A percentile compares a stretch with the other conserved stretches of the same genome.
phyloP scores from a whole-genome alignment of 2,329 filamentous ascomycete species.

The Beauveria medogensis region DNA sequence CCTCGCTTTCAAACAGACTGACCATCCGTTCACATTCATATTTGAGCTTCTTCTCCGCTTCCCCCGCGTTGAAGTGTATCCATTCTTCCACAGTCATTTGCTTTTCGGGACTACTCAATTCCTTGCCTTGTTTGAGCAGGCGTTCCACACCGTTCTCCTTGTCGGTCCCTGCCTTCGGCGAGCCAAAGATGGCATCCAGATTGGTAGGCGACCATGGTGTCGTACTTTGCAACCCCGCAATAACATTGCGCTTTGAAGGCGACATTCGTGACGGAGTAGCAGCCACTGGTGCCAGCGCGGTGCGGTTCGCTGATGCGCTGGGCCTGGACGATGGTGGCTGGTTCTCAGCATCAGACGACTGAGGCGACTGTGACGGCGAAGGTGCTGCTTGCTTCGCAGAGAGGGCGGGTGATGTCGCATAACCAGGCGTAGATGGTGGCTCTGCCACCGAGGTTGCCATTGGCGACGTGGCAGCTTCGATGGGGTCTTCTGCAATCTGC shows the following conservation, averaged over 20 bases:
- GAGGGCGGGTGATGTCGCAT: conserved; percentile 34
- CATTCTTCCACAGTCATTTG: conserved; percentile 91
- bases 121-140: conserved; percentile 46
- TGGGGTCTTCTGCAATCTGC: conserved; percentile 11
- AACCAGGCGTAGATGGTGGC: conserved; percentile 35
- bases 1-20: conserved; percentile 73
- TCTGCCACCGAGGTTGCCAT: conserved; percentile 14
- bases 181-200: conserved; percentile 61
- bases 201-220: conserved; percentile 66
- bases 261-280: conserved; percentile 44
- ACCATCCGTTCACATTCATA: conserved; percentile 79
- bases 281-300: conserved; percentile 37
- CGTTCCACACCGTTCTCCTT: conserved; percentile 45
- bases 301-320: conserved; percentile 35
- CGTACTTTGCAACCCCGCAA: conserved; percentile 48
- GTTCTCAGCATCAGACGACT: conserved; percentile 76
- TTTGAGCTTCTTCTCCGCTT: conserved; percentile 72
- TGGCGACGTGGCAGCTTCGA: conserved; percentile 7
- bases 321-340: conserved; percentile 62
- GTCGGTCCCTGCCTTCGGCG: conserved; percentile 32
- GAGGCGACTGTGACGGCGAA: conserved; percentile 60
- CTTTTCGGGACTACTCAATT: conserved; percentile 69
- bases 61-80: conserved; percentile 72
- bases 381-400: conserved; percentile 45
- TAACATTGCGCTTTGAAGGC: conserved; percentile 53